phyloP scores from a whole-genome alignment of 257 asterid genomes.

The Anisodus acutangulus region DNA sequence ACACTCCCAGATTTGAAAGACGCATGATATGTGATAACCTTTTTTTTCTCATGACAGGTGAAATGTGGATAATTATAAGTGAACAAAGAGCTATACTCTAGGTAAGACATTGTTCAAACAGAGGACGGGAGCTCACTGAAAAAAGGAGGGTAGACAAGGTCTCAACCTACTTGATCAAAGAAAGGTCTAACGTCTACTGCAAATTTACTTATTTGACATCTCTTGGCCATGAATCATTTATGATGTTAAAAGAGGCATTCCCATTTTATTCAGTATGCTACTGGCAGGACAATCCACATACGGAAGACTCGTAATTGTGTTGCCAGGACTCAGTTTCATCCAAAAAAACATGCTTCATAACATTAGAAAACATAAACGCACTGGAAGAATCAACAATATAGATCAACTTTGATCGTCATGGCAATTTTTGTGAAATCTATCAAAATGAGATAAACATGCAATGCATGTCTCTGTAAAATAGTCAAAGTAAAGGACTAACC shows the following conservation, averaged over 20 bases:
- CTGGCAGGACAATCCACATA: not conserved
- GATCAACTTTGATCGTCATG: constrained; percentile 19
- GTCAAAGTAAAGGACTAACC: constrained; percentile 58
- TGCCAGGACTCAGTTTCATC: not conserved
- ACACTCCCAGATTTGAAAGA: not conserved
- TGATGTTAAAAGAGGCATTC: not conserved
- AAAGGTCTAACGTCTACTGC: not conserved
- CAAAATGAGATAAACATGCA: constrained; percentile 22
- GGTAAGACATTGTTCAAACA: not conserved
- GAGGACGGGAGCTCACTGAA: not conserved
- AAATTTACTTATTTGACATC: not conserved
- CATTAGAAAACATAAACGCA: constrained; percentile 22
- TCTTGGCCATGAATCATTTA: not conserved
- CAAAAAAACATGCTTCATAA: not conserved
- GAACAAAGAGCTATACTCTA: not conserved
- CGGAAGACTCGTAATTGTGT: not conserved
- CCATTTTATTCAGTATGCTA: not conserved
- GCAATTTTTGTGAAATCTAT: not conserved
- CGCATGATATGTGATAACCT: not conserved
- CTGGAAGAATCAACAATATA: constrained; percentile 1
- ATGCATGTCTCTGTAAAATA: not conserved
- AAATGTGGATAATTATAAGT: not conserved
- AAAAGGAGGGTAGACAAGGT: not conserved
- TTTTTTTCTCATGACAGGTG: not conserved
- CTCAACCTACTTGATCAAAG: constrained; percentile 6